A percentile compares a stretch with the other conserved stretches of the same genome.
phyloP scores from a whole-genome alignment of 1,284 basidiomycete genomes.

The Ustilago hordei region DNA sequence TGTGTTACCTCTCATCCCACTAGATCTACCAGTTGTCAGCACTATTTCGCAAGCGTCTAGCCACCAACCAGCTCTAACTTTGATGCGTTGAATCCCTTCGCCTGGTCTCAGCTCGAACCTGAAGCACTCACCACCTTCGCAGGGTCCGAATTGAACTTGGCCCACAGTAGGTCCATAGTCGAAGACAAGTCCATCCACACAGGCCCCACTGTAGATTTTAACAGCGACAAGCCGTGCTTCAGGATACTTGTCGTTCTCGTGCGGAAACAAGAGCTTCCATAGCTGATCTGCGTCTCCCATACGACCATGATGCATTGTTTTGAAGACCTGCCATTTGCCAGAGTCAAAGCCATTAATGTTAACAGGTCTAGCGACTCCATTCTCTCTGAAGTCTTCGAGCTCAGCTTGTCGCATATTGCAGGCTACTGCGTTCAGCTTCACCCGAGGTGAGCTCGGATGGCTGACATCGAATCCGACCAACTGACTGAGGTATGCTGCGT shows the following conservation, averaged over 20 bases:
- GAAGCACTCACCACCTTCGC: conserved; percentile 25
- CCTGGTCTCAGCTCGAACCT: conserved; percentile 12
- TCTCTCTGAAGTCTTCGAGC: conserved; percentile 25
- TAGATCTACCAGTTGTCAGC: conserved; percentile 26
- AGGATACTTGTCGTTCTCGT: conserved; percentile 9
- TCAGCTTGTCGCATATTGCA: conserved; percentile 53
- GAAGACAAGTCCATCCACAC: conserved; percentile 34
- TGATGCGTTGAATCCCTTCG: conserved; percentile 28
- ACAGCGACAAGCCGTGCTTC: conserved; percentile 9
- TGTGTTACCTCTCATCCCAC: conserved; percentile 42
- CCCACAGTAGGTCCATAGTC: conserved; percentile 15
- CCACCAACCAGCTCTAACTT: conserved; percentile 45
- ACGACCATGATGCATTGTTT: conserved; percentile 30
- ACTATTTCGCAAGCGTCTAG: conserved; percentile 50
- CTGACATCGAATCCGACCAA: conserved; percentile 45
- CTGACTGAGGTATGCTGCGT: conserved; percentile 29
- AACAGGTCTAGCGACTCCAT: conserved; percentile 23
- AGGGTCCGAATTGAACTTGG: conserved; percentile 15
- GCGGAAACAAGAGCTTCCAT: conserved; percentile 32
- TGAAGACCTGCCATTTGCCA: conserved; percentile 8
- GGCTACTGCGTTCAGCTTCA: conserved; percentile 39
- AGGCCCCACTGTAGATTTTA: conserved; percentile 33
- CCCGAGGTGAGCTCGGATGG: conserved; percentile 14
- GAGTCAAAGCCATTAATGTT: conserved; percentile 18
- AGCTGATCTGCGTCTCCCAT: conserved; percentile 4